Conservation (phyloP, 164 flowering plant species). For the Magnolia officinalis region DNA sequence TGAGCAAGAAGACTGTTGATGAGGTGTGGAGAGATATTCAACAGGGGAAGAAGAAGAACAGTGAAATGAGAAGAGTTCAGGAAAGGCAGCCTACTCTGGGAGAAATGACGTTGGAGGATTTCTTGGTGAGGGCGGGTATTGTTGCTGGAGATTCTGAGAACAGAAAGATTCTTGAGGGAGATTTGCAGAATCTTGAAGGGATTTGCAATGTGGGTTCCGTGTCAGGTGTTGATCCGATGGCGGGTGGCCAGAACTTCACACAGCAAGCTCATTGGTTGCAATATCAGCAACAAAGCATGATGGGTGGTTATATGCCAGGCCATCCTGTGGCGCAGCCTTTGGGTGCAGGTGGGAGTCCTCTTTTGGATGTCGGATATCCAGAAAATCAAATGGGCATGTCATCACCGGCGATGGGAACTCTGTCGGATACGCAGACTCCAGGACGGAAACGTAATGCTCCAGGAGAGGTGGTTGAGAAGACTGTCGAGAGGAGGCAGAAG, state of each 20-base stretch:
- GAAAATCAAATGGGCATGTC: conserved; percentile 49
- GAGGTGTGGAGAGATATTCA: conserved; percentile 90
- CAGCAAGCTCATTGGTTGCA: conserved; percentile 55
- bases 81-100: conserved; percentile 68
- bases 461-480: conserved; percentile 58
- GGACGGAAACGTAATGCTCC: conserved; percentile 55
- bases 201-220: conserved; percentile 23
- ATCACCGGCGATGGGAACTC: conserved; percentile 57
- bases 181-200: conserved; percentile 11
- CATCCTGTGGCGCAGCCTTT: conserved; percentile 36
- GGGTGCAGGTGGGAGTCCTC: conserved; percentile 25
- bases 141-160: conserved; percentile 46
- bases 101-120: conserved; percentile 90
- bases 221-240: conserved; percentile 40
- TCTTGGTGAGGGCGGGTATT: conserved; percentile 80
- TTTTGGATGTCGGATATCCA: conserved; percentile 42
- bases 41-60: conserved; percentile 32
- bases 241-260: conserved; percentile 31
- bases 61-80: conserved; percentile 26
- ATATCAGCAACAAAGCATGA: conserved; percentile 37
- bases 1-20: conserved; percentile 79
- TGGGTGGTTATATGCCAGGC: conserved; percentile 47
- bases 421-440: conserved; percentile 59
- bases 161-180: conserved; percentile 11
- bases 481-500: conserved; percentile 83